phyloP scores from a whole-genome alignment of 306 rosid genomes.

The Alnus glutinosa region DNA sequence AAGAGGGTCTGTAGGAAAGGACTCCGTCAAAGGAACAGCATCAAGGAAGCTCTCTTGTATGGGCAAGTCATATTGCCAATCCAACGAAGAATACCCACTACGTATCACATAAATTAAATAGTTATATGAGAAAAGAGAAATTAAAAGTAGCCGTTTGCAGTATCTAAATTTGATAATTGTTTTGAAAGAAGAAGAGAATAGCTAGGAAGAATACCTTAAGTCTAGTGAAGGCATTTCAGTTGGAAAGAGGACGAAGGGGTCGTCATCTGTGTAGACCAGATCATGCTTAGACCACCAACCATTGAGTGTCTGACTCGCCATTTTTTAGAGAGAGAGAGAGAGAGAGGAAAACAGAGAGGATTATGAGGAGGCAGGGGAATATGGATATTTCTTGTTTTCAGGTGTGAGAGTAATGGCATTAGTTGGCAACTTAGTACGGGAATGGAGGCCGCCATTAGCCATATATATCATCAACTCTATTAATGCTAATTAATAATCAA shows the following conservation, averaged over 20 bases:
- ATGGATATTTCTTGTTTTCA: neutral
- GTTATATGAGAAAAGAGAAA: neutral
- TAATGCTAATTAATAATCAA: conserved; percentile 17
- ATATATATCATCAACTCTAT: conserved; percentile 21
- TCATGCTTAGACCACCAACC: conserved; percentile 24
- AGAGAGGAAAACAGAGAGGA: neutral
- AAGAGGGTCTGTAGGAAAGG: conserved; percentile 26
- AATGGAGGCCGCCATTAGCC: conserved; percentile 7
- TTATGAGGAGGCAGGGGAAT: conserved; percentile 8
- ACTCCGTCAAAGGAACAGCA: conserved; percentile 32
- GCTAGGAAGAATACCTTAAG: conserved; percentile 31
- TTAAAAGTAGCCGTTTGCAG: too few species aligned
- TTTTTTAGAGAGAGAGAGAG: neutral
- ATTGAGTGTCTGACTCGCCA: conserved; percentile 27
- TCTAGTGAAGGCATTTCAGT: conserved; percentile 30
- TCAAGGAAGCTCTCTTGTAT: conserved; percentile 31
- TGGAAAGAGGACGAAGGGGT: conserved; percentile 23
- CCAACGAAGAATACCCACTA: conserved; percentile 23
- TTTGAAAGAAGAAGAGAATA: neutral
- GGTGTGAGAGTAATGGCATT: neutral
- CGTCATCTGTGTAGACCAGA: conserved; percentile 27
- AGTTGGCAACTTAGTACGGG: conserved; percentile 6
- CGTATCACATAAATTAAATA: neutral
- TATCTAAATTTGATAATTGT: too few species aligned
- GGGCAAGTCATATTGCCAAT: conserved; percentile 37